Percentiles rank a stretch among this genome's conserved stretches.
These are phyloP conservation scores for Peronospora destructor DNA, from an alignment of 352 stramenopile genomes.

Conservation along the genomic window DNA sequence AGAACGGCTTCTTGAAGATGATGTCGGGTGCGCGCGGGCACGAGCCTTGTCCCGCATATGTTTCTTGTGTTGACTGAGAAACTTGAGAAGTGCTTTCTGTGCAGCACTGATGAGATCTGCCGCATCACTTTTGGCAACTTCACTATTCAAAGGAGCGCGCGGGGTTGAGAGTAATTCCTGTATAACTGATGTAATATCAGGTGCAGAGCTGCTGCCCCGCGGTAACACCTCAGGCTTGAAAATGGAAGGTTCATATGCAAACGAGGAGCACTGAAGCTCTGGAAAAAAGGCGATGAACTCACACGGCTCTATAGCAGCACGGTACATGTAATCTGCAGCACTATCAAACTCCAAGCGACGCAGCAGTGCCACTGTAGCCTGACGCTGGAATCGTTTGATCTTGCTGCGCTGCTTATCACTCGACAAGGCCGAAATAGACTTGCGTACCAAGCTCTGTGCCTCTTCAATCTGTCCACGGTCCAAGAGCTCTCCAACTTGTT, in stretches of 20 bases:
- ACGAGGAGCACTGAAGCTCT: conserved; percentile 69
- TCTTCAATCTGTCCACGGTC: conserved; percentile 83
- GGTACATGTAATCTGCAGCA: conserved; percentile 81
- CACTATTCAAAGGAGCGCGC: conserved; percentile 36
- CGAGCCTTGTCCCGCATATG: conserved; percentile 69
- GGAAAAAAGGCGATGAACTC: conserved; percentile 86
- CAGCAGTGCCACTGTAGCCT: conserved; percentile 71
- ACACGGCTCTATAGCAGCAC: conserved; percentile 72
- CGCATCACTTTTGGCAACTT: conserved; percentile 53
- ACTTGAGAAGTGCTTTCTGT: conserved; percentile 74
- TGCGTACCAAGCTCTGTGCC: conserved; percentile 76
- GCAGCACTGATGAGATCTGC: conserved; percentile 50
- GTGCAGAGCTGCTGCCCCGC: conserved; percentile 58
- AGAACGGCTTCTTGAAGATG: conserved; percentile 32
- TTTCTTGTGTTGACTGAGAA: conserved; percentile 75
- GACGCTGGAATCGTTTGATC: conserved; percentile 84
- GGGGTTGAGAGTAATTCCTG: conserved; percentile 55
- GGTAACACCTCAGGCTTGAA: conserved; percentile 81
- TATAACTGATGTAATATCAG: conserved; percentile 75
- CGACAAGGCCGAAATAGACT: conserved; percentile 60
- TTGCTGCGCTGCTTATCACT: conserved; percentile 84
- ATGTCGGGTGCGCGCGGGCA: conserved; percentile 32
- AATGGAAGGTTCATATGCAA: conserved; percentile 77
- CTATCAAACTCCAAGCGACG: conserved; percentile 72
- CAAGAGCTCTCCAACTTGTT: conserved; percentile 77